Conservation (phyloP, 2,329 filamentous ascomycete species). For the Nemania bipapillata region DNA sequence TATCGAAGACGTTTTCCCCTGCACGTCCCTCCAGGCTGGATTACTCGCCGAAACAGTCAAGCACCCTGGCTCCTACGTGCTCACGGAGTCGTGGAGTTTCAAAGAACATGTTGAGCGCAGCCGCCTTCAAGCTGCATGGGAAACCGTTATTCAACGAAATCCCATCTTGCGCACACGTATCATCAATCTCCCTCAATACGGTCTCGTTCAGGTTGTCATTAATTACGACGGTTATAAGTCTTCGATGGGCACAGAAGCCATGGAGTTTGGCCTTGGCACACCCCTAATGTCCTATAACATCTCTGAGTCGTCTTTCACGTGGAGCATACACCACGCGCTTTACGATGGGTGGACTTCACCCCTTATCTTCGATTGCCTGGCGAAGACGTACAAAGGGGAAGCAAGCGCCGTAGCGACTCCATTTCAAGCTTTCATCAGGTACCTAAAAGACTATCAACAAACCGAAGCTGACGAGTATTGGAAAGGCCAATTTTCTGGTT, state of each 20-base stretch:
- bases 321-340: slow-evolving; percentile 28
- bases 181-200: slow-evolving; percentile 1
- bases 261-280: not conserved
- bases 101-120: slow-evolving; percentile 9
- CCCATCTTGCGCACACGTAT: slow-evolving; percentile 31
- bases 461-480: no score
- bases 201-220: slow-evolving; percentile 29
- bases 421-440: slow-evolving; percentile 29
- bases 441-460: no score
- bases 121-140: slow-evolving; percentile 25
- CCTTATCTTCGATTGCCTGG: no score
- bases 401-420: slow-evolving; percentile 14
- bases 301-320: no score
- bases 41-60: slow-evolving; percentile 44
- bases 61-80: slow-evolving; percentile 43
- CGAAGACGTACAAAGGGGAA: no score
- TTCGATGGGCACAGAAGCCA: not conserved
- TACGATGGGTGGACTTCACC: slow-evolving; percentile 27
- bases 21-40: slow-evolving; percentile 48
- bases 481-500: no score
- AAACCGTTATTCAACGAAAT: slow-evolving; percentile 9
- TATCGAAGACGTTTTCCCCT: slow-evolving; percentile 47
- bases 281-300: slow-evolving; percentile 2
- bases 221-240: not conserved
- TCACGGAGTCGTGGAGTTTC: slow-evolving; percentile 39